Base-by-base conservation (phyloP, 2,329 filamentous ascomycete genomes). In the Ophiostoma triangulosporum region DNA sequence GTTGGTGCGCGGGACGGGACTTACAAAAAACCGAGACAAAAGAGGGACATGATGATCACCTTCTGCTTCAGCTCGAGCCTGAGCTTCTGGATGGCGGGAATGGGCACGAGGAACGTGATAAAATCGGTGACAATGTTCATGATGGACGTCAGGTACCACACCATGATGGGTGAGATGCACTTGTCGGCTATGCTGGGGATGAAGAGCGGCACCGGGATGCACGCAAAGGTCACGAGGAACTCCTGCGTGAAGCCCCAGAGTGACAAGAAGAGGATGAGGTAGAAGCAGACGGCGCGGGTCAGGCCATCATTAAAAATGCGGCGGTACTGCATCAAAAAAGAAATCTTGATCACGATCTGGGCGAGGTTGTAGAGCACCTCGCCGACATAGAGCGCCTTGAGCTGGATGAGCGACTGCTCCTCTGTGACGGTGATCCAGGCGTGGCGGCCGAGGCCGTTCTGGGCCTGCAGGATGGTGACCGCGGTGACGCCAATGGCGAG, bases 61-160 rank as follows among this genome's bases (percentile, higher is more conserved):
- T 96, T 96, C 64, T 96, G 89, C 57, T 87, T 86, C 55, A 72
- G 78, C 0, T 89, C 90, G 15, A 97, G 69, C 48, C 82, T 81
- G 83, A 96, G 91, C 49, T 82, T 77, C 0, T 88, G 91, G 20
- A 96, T 71, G 12, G 95, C 86, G 1, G 90, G 90, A 62, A 96
- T 88, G 0, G 91, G 90, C 14, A 96, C 71, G 49, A 93, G 83
- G 24, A 97, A 73, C 50, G 96, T 87, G 45, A 87, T 85, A 53
- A 95, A 73, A 63, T 96, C 89, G 26, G 89, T 95, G 57, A 94
- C 84, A 61, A 96, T 87, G 68, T 96, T 96, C 64, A 95, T 80
- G 11, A 58, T 56, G 1, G 64, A 62, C 17, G 63, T 63, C 0
- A 62, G 56, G 48, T 59, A 65, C 62, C 63, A 67, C 1, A 65